Base-by-base conservation (phyloP, 805 yeast genomes). In the Kregervanrija fluxuum region DNA sequence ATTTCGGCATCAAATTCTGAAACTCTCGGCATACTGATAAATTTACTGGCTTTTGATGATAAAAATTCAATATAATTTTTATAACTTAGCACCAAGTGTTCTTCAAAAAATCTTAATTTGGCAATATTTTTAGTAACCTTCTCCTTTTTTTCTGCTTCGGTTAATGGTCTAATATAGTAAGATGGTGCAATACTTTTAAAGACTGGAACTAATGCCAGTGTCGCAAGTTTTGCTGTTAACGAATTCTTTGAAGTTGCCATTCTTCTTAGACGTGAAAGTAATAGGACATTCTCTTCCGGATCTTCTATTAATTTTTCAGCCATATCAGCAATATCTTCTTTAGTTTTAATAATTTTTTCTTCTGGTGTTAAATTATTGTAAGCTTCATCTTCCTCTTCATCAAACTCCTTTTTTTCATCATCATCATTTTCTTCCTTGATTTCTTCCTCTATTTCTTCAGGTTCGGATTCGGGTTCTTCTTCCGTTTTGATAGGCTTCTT, bases 181-280 rank as follows among this genome's bases (percentile, higher is more conserved):
- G 93, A 82, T 2, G 99, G 99, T 1, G 93, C 80, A 39, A 93
- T 75, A 45, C 83, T 75, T 54, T 86, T 87, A 71, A 87, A 87
- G 3, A 88, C 85, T 0, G 95, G 87, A 2, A 88, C 82, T 48
- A 90, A 71, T 0, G 98, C 82, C 49, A 88, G 67, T 48, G 89
- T 67, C 0, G 96, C 75, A 43, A 89, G 69, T 62, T 85, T 84
- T 33, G 80, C 68, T 2, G 85, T 80, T 55, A 74, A 82, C 44
- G 76, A 69, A 52, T 83, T 80, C 52, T 73, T 75, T 2, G 93
- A 82, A 46, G 69, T 73, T 0, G 86, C 71, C 88, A 85, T 83
- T 53, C 74, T 78, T 43, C 85, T 68, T 41, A 85, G 69, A 58
- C 90, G 77, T 2, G 84, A 73, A 11, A 90, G 67, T 30, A 79